Percentiles rank a stretch among this genome's conserved stretches.
phyloP scores from a whole-genome alignment of 208 protist genomes.

The Wallacemonas sp. region DNA sequence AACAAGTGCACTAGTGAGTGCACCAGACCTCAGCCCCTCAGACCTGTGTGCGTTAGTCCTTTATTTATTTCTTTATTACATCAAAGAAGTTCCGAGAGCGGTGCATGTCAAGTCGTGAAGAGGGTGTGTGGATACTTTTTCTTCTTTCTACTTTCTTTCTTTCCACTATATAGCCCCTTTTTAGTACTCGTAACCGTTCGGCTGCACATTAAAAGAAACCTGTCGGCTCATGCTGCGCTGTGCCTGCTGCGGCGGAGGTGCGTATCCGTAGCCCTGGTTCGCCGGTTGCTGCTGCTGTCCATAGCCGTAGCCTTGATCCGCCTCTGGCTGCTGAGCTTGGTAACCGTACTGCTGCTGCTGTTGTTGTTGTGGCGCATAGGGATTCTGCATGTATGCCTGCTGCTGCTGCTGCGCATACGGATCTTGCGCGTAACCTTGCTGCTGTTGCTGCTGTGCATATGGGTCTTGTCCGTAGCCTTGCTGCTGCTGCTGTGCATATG shows the following conservation, averaged over 20 bases:
- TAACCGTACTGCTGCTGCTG: neutral
- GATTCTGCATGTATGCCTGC: neutral
- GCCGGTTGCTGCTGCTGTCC: neutral
- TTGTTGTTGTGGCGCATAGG: neutral
- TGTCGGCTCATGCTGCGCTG: neutral
- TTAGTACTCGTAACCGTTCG: neutral
- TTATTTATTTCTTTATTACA: too few species aligned
- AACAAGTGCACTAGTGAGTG: too few species aligned
- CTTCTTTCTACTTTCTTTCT: too few species aligned
- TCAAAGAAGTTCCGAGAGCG: too few species aligned
- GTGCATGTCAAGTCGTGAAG: too few species aligned
- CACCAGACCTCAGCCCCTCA: too few species aligned
- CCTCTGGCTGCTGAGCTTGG: neutral
- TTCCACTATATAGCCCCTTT: too few species aligned
- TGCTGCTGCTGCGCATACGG: neutral
- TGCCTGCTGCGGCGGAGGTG: neutral
- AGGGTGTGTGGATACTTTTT: too few species aligned
- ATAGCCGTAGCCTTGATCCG: neutral
- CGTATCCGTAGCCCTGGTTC: neutral
- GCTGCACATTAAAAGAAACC: neutral
- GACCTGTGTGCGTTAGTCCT: too few species aligned
- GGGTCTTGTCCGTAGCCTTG: conserved; percentile 8
- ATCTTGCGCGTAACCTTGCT: neutral
- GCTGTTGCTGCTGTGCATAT: neutral
- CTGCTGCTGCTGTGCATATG: conserved; percentile 7